Base-by-base conservation (phyloP, 805 yeast species). In the Yamadazyma endophytica region DNA sequence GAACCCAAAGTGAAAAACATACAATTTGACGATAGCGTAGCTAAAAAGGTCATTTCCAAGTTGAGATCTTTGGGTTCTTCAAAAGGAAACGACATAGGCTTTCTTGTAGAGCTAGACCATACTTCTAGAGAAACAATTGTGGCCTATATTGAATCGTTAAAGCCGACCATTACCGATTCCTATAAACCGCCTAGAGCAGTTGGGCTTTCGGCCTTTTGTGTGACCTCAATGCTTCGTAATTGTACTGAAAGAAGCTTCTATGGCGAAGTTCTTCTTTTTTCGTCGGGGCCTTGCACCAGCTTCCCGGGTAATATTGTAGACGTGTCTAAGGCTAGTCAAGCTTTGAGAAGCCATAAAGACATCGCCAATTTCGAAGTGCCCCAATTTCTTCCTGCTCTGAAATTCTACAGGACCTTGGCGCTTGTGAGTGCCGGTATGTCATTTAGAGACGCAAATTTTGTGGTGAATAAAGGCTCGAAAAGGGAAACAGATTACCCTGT, bases 281-380 rank as follows among this genome's bases (percentile, higher is more conserved):
- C 54, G 4, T 44, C 59, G 17, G 73, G 72, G 0, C 71, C 73
- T 2, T 52, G 64, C 22, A 63, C 69, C 2, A 18, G 28, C 4
- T 46, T 44, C 11, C 70, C 70, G 0, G 73, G 73, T 0, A 46
- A 39, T 20, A 47, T 68, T 15, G 52, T 58, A 2, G 45, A 46
- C 16, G 12, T 29, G n/a, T 12, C 12, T 5, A 13, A 21, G 17
- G 24, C 17, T 2, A 18, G 28, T 17, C 34, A 36, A 4, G 35
- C 41, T 5, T 46, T 68, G 9, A 42, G 72, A 28, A 51, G 64
- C 4, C 73, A 68, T 40, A 32, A 43, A 14, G 64, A 61, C 34
- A 56, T 62, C 13, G 44, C 46, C n/a, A 49, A 58, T 23, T 37
- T 54, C 11, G 41, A 50, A 8, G 58, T 57, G 2, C 53, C 59